Base-by-base conservation (phyloP, 176 grass and related monocot genomes). In the Aegilops tauschii region DNA sequence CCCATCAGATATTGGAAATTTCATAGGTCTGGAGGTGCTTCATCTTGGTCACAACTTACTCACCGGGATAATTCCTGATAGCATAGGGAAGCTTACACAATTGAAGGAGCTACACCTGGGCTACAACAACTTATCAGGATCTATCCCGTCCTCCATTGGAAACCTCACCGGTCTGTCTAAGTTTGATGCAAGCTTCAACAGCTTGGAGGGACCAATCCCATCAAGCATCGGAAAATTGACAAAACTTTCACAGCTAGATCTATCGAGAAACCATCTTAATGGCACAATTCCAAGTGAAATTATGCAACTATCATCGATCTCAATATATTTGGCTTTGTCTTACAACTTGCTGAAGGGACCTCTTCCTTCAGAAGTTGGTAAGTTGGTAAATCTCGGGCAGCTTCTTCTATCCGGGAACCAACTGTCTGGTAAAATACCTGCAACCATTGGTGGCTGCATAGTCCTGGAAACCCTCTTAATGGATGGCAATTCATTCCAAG, bases 401-500 rank as follows among this genome's bases (percentile, higher is more conserved):
- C 68, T 71, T 21, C 21, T 29, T 45, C 39, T 89, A 12, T 85
- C 76, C 18, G 30, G n/a, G 1, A 89, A 89, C 10, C 40, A 21
- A 29, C 39, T 89, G 18, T 73, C 37, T 39, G 87, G 65, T 16
- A 21, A 89, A 37, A 80, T 91, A 68, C 89, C 85, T 7, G 17
- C 12, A 3, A 59, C 13, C 13, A 66, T 85, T 13, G 86, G 85
- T 10, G 63, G 74, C 37, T 84, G 85, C 5, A 16, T 70, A 59
- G 66, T 65, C 18, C 71, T 88, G n/a, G 29, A 84, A 80, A 66
- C 11, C 18, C 83, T 91, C 36, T 61, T 45, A 69, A 25, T 91
- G 65, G 81, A 77, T 74, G 45, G n/a, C 1, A 91, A 91, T 49
- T 70, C 62, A 30, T 68, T 91, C 45, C 44, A 70, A 40, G 81